Conservation (phyloP, 768 basidiomycete species). For the Podaxis sp. region DNA sequence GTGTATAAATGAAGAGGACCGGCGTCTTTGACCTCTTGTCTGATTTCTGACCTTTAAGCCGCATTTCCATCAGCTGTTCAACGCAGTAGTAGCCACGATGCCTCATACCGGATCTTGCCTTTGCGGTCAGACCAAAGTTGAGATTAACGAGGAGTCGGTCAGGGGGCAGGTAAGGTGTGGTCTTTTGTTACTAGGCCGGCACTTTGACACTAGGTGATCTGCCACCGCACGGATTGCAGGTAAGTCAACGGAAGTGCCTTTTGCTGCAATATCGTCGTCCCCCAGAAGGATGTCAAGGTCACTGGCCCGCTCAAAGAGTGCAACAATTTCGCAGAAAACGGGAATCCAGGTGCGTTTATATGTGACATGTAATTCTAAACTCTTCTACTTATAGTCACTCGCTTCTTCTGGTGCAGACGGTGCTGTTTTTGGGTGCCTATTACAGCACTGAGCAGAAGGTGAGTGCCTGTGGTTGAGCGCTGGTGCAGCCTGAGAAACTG, state of each 20-base stretch:
- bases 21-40: too few species aligned
- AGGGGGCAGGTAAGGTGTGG: constrained; percentile 20
- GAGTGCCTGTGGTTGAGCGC: constrained; percentile 13
- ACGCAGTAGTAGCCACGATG: neutral
- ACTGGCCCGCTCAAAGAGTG: constrained; percentile 26
- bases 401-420: constrained; percentile 33
- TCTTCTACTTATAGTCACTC: constrained; percentile 22
- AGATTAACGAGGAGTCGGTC: constrained; percentile 19
- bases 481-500: constrained; percentile 14
- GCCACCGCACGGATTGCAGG: constrained; percentile 32
- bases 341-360: constrained; percentile 26
- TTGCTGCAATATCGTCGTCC: constrained; percentile 31
- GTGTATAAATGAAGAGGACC: too few species aligned
- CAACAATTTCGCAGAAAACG: constrained; percentile 22
- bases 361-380: neutral
- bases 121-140: constrained; percentile 27
- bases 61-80: too few species aligned
- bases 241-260: constrained; percentile 31
- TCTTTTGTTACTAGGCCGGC: neutral
- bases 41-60: too few species aligned
- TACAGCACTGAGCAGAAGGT: constrained; percentile 20
- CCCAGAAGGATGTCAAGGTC: constrained; percentile 27
- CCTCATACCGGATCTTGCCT: constrained; percentile 25
- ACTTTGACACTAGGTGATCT: constrained; percentile 20
- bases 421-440: constrained; percentile 29